Conservation (phyloP, 2,329 filamentous ascomycete genomes). For the Botrytis squamosa region DNA sequence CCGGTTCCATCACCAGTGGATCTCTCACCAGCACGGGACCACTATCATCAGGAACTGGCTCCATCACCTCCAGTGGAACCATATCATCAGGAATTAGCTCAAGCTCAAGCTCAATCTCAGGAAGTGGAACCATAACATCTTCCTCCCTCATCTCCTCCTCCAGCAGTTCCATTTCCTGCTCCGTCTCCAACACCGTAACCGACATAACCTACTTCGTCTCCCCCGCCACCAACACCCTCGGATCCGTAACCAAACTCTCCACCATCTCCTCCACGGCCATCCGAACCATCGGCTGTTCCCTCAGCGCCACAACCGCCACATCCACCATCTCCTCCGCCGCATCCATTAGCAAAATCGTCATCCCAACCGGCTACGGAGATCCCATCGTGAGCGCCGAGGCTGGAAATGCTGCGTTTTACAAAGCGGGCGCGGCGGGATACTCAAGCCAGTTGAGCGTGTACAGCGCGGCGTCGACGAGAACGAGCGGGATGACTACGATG, state of each 20-base stretch:
- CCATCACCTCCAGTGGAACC: not conserved
- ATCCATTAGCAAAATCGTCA: slow-evolving; percentile 9
- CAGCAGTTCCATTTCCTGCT: not conserved
- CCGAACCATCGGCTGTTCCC: not conserved
- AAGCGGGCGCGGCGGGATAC: not conserved
- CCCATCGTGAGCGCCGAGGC: not conserved
- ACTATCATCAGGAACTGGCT: not conserved
- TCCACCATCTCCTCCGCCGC: slow-evolving; percentile 2
- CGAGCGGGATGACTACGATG: slow-evolving; percentile 10
- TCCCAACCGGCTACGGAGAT: slow-evolving; percentile 14
- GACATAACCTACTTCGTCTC: slow-evolving; percentile 11
- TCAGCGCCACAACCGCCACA: slow-evolving; percentile 9
- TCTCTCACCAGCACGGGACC: not conserved
- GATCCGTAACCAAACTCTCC: slow-evolving; percentile 4
- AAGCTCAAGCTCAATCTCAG: not conserved
- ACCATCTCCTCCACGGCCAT: slow-evolving; percentile 2
- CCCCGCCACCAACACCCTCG: slow-evolving; percentile 1
- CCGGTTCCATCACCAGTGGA: not conserved
- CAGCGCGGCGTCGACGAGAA: not conserved
- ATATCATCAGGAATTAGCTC: not conserved
- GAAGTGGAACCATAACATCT: not conserved
- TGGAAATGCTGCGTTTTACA: not conserved
- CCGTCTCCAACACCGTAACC: slow-evolving; percentile 11
- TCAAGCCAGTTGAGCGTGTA: not conserved
- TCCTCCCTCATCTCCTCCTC: not conserved